Conservation (phyloP, 2,329 filamentous ascomycete species). For the Pseudogymnoascus sp. region DNA sequence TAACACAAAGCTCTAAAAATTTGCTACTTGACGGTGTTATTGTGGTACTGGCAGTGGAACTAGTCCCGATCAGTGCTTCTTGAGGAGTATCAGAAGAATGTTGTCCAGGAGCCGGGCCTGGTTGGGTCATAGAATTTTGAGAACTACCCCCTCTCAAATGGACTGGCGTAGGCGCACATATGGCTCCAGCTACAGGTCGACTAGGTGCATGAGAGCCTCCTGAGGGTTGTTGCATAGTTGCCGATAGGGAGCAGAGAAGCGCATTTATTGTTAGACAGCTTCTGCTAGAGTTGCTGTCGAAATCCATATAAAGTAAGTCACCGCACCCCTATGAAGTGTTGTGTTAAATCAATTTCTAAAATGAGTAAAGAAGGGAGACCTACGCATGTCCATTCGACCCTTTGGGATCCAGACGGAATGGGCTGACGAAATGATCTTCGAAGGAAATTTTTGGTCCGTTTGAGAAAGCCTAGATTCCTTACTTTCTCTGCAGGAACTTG, state of each 20-base stretch:
- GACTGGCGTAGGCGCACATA: background rate
- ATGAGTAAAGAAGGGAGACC: background rate
- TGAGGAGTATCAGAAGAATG: background rate
- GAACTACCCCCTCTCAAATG: background rate
- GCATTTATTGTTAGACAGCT: background rate
- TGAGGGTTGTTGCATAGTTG: background rate
- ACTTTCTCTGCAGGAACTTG: background rate
- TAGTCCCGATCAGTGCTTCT: background rate
- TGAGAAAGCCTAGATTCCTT: background rate
- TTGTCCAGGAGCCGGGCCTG: background rate
- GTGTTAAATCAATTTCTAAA: background rate
- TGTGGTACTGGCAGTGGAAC: background rate
- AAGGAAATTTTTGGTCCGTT: background rate
- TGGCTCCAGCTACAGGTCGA: background rate
- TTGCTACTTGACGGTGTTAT: background rate
- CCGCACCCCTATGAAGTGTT: background rate
- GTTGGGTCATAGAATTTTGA: background rate
- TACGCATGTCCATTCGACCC: background rate
- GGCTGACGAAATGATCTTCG: background rate
- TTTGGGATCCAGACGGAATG: background rate
- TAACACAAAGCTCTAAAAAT: background rate
- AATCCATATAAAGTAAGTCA: background rate
- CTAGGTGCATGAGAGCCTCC: background rate
- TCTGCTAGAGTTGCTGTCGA: background rate
- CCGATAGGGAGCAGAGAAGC: background rate